Evolutionary conservation across 139 green algal genomes (phyloP).

Genomic region (Picochlorum sp.): DNA sequence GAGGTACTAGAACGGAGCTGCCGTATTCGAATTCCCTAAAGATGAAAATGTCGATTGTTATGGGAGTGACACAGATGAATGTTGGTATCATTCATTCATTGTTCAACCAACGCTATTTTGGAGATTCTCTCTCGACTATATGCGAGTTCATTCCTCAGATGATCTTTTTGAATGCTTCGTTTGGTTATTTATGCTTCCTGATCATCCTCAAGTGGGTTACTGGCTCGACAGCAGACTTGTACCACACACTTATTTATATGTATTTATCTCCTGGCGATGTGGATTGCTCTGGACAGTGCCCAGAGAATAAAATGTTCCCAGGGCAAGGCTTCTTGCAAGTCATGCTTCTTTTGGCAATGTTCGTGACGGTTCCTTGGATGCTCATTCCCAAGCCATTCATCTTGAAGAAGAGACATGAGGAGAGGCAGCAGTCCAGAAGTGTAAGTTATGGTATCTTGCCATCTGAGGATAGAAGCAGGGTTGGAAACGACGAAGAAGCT

Average conservation of each 20-base stretch:
- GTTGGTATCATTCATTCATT: constrained; percentile 86
- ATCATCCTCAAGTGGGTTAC: constrained; percentile 94
- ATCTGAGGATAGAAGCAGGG: constrained; percentile 13
- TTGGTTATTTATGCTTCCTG: constrained; percentile 92
- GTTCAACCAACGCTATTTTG: constrained; percentile 86
- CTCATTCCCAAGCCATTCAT: constrained; percentile 95
- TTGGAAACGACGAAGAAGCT: constrained; percentile 5
- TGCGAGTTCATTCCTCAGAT: constrained; percentile 87
- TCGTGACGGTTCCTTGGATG: constrained; percentile 92
- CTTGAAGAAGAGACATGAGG: constrained; percentile 73
- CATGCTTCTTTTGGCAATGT: constrained; percentile 68
- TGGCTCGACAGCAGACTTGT: constrained; percentile 81
- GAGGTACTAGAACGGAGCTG: constrained; percentile 92
- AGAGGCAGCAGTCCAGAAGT: constrained; percentile 4
- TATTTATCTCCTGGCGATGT: constrained; percentile 81
- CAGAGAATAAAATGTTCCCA: constrained; percentile 57
- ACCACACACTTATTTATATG: constrained; percentile 99
- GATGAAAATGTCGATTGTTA: constrained; percentile 98
- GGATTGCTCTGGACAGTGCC: constrained; percentile 41
- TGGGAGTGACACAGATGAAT: constrained; percentile 94
- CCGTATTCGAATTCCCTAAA: constrained; percentile 94
- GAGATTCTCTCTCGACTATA: constrained; percentile 73
- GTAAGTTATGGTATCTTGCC: constrained; percentile 27
- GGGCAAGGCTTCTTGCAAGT: constrained; percentile 63
- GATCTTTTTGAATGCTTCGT: constrained; percentile 93